A percentile compares a stretch with the other conserved stretches of the same genome.
Conservation (phyloP, 2,329 filamentous ascomycete species). For the Leptographium lundbergii region DNA sequence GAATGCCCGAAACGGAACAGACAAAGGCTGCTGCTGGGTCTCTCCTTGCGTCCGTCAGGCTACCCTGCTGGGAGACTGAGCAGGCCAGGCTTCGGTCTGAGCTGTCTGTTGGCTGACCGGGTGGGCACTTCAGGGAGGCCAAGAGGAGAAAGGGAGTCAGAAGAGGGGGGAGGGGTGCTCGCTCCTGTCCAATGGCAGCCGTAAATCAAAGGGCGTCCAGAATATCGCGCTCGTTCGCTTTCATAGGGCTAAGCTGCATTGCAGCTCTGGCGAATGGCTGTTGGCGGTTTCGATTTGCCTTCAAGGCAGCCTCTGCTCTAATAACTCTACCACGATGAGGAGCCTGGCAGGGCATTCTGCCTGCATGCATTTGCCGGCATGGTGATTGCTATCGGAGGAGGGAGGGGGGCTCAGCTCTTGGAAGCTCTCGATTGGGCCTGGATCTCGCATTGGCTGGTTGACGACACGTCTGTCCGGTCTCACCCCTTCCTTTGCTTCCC, state of each 20-base stretch:
- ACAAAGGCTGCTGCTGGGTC: neutral
- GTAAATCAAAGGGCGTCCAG: neutral
- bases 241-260: constrained; percentile 3
- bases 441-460: neutral
- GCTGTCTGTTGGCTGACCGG: neutral
- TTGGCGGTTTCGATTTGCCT: neutral
- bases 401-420: neutral
- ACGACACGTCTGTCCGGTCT: neutral
- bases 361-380: constrained; percentile 1
- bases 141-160: neutral
- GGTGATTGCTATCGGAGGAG: neutral
- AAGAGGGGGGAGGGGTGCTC: neutral
- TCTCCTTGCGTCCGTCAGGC: neutral
- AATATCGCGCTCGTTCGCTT: neutral
- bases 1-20: neutral
- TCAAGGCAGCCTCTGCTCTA: neutral
- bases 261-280: neutral
- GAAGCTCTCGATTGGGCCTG: neutral
- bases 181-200: neutral
- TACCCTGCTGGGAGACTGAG: neutral
- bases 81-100: neutral
- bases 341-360: neutral
- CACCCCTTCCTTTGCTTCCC: neutral
- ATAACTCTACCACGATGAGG: neutral
- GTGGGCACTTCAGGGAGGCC: neutral